Conservation (phyloP, 306 rosid species). For the Trifolium pratense region DNA sequence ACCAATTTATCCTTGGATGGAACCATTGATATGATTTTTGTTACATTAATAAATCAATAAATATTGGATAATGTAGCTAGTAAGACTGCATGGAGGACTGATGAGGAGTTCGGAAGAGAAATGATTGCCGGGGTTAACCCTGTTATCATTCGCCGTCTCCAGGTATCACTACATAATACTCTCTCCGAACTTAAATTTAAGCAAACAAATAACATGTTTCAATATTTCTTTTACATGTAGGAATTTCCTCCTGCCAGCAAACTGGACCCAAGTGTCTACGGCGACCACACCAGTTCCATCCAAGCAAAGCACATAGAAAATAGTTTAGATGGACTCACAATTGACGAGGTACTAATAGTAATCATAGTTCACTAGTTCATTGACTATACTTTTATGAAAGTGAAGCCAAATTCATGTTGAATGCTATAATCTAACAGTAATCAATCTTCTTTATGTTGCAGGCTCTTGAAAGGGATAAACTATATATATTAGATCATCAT, state of each 20-base stretch:
- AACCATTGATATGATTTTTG: background rate
- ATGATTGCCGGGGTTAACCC: constrained; percentile 98
- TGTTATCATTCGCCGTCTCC: constrained; percentile 71
- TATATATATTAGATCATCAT: constrained; percentile 85
- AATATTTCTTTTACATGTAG: constrained; percentile 46
- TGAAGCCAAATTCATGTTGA: constrained; percentile 2
- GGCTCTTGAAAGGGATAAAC: constrained; percentile 69
- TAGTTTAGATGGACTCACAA: constrained; percentile 64
- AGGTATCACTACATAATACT: constrained; percentile 41
- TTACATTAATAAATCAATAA: background rate
- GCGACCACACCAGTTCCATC: constrained; percentile 78
- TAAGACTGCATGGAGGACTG: constrained; percentile 91
- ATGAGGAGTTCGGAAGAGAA: constrained; percentile 87
- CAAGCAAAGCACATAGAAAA: constrained; percentile 58
- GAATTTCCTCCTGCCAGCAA: constrained; percentile 88
- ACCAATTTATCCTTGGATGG: background rate
- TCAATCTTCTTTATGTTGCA: constrained; percentile 32
- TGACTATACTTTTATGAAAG: background rate
- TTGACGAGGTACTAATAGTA: constrained; percentile 62
- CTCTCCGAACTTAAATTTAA: background rate
- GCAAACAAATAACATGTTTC: background rate
- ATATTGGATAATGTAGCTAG: constrained; percentile 47
- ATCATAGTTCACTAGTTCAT: constrained; percentile 7
- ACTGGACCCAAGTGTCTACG: constrained; percentile 63
- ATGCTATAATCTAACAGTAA: constrained; percentile 12